A percentile compares a stretch with the other conserved stretches of the same genome.
Evolutionary conservation across 2,329 filamentous ascomycete species (phyloP).

Genomic region (Xylaria sp.): DNA sequence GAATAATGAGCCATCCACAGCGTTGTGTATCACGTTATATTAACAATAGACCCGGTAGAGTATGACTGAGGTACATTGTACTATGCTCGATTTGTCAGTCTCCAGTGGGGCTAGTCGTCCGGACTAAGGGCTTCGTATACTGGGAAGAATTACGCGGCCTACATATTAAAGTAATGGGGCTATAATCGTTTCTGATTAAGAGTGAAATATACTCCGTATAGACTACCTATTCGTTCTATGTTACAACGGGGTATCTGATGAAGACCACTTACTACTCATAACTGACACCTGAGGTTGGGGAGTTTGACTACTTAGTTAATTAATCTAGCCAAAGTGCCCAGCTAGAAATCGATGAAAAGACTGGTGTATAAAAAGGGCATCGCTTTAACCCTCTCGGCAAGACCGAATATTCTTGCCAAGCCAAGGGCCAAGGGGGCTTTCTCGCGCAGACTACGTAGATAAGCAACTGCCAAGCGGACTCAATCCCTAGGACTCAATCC

Average conservation of each 20-base stretch:
- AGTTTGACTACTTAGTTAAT: background rate
- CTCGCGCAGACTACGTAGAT: background rate
- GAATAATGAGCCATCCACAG: background rate
- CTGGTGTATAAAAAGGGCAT: too few relatives aligned
- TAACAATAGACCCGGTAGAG: too few relatives aligned
- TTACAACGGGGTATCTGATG: background rate
- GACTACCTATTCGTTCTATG: background rate
- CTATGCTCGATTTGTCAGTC: slow-evolving; percentile 30
- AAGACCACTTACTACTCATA: background rate
- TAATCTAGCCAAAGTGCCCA: background rate
- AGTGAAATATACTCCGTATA: background rate
- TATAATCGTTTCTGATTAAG: background rate
- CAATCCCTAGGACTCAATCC: background rate
- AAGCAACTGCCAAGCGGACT: background rate
- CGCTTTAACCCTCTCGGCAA: too few relatives aligned
- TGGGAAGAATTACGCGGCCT: slow-evolving; percentile 12
- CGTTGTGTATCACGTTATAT: too few relatives aligned
- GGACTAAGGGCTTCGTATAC: too few relatives aligned
- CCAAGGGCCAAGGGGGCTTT: background rate
- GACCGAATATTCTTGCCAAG: background rate
- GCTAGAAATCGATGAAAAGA: background rate
- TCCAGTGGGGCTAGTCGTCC: too few relatives aligned
- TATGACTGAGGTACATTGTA: too few relatives aligned
- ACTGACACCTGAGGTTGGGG: background rate
- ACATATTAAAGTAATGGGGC: background rate